These are phyloP conservation scores for Colletotrichum neosansevieriae DNA, from an alignment of 2,329 filamentous ascomycete genomes.

Conservation along the genomic window DNA sequence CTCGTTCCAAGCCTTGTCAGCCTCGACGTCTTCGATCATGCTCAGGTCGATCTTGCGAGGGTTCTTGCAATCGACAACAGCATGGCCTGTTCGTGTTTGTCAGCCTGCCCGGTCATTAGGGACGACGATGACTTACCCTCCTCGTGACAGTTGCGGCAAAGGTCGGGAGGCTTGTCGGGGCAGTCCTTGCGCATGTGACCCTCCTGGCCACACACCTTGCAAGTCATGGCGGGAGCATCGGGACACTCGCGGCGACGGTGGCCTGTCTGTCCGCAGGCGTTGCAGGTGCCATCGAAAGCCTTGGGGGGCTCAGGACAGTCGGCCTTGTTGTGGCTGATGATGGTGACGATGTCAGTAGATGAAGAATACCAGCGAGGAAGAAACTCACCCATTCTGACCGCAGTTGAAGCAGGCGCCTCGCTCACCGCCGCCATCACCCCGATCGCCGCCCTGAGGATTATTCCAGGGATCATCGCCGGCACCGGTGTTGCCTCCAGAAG, in stretches of 20 bases:
- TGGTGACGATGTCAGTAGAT: slow-evolving; percentile 43
- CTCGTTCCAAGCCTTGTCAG: slow-evolving; percentile 70
- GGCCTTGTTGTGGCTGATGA: slow-evolving; percentile 44
- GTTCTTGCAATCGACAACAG: slow-evolving; percentile 66
- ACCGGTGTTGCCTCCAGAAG: slow-evolving; percentile 1
- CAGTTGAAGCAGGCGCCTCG: slow-evolving; percentile 52
- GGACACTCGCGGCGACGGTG: slow-evolving; percentile 74
- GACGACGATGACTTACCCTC: slow-evolving; percentile 59
- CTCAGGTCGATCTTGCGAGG: slow-evolving; percentile 69
- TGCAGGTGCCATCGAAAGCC: slow-evolving; percentile 48
- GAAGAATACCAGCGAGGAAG: slow-evolving; percentile 36
- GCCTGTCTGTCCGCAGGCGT: slow-evolving; percentile 62
- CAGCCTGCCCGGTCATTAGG: slow-evolving; percentile 22
- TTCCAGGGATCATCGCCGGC: slow-evolving; percentile 35
- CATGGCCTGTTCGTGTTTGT: slow-evolving; percentile 61
- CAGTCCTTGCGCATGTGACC: slow-evolving; percentile 73
- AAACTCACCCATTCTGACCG: slow-evolving; percentile 51
- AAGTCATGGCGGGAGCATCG: slow-evolving; percentile 65
- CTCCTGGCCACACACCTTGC: slow-evolving; percentile 70
- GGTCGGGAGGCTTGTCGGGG: slow-evolving; percentile 65
- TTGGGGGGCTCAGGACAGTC: slow-evolving; percentile 51
- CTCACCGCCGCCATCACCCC: slow-evolving; percentile 41
- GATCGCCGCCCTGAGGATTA: slow-evolving; percentile 22
- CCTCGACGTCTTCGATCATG: slow-evolving; percentile 59
- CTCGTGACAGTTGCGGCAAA: slow-evolving; percentile 73